Evolutionary conservation across 2,329 filamentous ascomycete species (phyloP), one percentile per base, ranked within the genome.

Genomic region (Blastomyces silverae): DNA sequence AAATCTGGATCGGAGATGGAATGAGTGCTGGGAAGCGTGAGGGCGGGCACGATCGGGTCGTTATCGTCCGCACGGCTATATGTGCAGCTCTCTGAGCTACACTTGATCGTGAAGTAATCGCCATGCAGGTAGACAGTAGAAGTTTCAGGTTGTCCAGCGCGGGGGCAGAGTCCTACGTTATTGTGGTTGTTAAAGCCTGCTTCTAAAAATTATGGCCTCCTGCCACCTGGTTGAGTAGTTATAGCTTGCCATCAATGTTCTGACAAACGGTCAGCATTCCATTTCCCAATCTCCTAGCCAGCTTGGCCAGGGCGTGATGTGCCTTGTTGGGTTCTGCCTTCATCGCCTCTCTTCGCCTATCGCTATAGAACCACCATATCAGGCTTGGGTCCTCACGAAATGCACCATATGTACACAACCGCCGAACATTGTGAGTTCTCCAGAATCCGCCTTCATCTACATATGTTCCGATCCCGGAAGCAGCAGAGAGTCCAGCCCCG

Each of bases 81-180:
- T 55, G 61, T 20, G 50, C 61, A 62, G 48, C 22, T 62, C 48
- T 53, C 61, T 5, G 61, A 25, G n/a, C 61, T 55, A 28, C 61
- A 62, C 44, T 62, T 62, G 22, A 62, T n/a, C 20, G 48, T 39
- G 61, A 62, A 62, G 22, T 25, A 39, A 44, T 53, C 46, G n/a
- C 48, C 61, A 31, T 62, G 61, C 11, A 62, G 46, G 31, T 62
- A 62, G 48, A 62, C 25, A 53, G 61, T 55, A 53, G 61, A 55
- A 42, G 61, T 3, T 42, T 53, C 46, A 17, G 61, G 61, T 42
- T 62, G 61, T 22, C 37, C 50, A 31, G 61, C 37, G 3, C 61
- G 61, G 25, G 50, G 61, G 37, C 31, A 62, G 11, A 62, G 61
- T 6, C 37, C 48, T 62, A 28, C 11, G 31, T 31, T 22, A 46